Conservation (phyloP, 331 rosid species). For the Pyrus hybrid region DNA sequence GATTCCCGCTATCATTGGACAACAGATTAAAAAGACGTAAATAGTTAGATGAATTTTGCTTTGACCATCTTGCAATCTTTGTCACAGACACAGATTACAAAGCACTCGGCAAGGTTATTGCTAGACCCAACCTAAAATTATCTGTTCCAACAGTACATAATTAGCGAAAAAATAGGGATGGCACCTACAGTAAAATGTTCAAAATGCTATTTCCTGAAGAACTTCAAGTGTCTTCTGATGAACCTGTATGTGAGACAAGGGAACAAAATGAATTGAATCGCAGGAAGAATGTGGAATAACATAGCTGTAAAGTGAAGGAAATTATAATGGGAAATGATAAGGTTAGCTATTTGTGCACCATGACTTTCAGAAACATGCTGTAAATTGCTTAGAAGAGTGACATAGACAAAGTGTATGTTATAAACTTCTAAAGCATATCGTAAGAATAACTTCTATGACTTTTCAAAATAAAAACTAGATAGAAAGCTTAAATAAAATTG, state of each 20-base stretch:
- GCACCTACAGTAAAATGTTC: neutral
- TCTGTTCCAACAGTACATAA: neutral
- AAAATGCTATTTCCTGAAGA: conserved; percentile 84
- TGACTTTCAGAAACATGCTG: neutral
- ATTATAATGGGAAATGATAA: neutral
- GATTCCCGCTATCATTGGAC: conserved; percentile 34
- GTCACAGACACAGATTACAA: neutral
- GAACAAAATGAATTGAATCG: conserved; percentile 11
- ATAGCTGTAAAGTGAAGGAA: neutral
- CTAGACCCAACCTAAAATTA: neutral
- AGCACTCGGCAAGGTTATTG: neutral
- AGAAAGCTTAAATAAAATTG: neutral
- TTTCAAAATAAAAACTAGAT: neutral
- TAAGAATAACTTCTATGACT: neutral
- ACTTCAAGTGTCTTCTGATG: conserved; percentile 86
- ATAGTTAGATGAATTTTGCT: neutral
- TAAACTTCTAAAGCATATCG: neutral
- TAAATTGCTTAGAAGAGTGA: neutral
- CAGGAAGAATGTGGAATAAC: neutral
- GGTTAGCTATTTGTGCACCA: neutral
- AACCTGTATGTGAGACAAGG: conserved; percentile 49
- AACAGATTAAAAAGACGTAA: neutral
- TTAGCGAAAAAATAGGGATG: neutral
- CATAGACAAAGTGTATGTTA: neutral
- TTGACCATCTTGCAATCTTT: neutral